These are phyloP conservation scores for Apiospora aurea DNA, from an alignment of 2,329 filamentous ascomycete genomes.

Conservation along the genomic window DNA sequence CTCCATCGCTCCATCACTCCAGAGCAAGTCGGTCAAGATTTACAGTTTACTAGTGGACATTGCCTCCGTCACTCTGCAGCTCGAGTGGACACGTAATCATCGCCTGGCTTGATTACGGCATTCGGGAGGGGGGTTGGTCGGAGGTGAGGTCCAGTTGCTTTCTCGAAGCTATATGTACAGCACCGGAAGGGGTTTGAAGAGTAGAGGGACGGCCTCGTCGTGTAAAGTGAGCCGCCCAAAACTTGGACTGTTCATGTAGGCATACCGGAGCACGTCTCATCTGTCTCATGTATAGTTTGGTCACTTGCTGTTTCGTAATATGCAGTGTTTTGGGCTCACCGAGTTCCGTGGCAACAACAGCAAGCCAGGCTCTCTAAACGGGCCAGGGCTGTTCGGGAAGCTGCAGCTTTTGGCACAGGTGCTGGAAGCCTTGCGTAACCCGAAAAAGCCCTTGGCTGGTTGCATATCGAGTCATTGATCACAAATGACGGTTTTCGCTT, in stretches of 20 bases:
- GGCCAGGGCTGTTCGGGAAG: conserved; percentile 16
- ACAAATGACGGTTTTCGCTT: conserved; percentile 6
- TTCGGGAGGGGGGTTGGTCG: neutral
- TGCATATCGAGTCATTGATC: conserved; percentile 24
- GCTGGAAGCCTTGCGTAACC: conserved; percentile 2
- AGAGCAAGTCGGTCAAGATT: conserved; percentile 5
- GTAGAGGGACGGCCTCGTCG: neutral
- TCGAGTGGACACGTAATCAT: neutral
- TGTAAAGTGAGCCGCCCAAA: neutral
- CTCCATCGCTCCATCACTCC: conserved; percentile 6
- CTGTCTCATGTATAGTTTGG: neutral
- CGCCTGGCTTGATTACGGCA: neutral
- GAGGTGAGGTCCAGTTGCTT: neutral
- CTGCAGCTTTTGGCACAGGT: conserved; percentile 22
- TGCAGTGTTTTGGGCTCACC: neutral
- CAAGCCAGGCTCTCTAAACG: neutral
- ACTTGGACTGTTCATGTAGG: neutral
- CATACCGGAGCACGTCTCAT: neutral
- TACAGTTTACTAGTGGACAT: conserved; percentile 20
- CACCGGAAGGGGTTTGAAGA: neutral
- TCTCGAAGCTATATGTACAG: neutral
- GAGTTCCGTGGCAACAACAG: conserved; percentile 1
- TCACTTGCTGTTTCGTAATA: conserved; percentile 3
- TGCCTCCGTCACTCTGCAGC: conserved; percentile 9
- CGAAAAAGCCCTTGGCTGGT: conserved; percentile 11